Evolutionary conservation across 2,329 filamentous ascomycete species (phyloP).

Genomic region (Xylariaceae sp.): DNA sequence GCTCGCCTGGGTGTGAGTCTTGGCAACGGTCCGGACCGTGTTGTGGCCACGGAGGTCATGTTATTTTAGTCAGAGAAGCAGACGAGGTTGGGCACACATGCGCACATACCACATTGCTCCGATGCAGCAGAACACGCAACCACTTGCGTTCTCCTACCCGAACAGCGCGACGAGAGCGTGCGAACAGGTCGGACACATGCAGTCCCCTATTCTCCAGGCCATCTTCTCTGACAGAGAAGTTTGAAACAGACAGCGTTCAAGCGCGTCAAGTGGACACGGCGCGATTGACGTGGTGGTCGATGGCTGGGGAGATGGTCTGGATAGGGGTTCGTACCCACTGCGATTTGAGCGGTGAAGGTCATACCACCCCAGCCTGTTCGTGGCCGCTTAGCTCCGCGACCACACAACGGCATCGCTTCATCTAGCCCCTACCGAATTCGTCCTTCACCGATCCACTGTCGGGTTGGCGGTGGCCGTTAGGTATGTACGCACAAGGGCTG

Average conservation of each 20-base stretch:
- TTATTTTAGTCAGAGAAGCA: too few species aligned
- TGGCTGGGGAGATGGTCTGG: constrained; percentile 14
- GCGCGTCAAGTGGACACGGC: constrained; percentile 1
- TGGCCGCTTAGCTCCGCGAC: not conserved
- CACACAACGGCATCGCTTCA: not conserved
- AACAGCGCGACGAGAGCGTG: not conserved
- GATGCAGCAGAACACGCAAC: not conserved
- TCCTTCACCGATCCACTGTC: constrained; percentile 11
- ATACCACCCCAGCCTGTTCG: constrained; percentile 2
- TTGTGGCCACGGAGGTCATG: not conserved
- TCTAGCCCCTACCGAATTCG: constrained; percentile 7
- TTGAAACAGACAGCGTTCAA: not conserved
- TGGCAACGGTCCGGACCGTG: constrained; percentile 4
- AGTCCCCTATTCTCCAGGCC: not conserved
- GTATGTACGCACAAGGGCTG: not conserved
- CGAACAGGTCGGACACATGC: not conserved
- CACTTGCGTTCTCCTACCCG: not conserved
- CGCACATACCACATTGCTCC: not conserved
- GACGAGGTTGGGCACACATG: constrained; percentile 6
- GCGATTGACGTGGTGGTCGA: constrained; percentile 18
- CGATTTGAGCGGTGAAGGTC: constrained; percentile 11
- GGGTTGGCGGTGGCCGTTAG: constrained; percentile 9
- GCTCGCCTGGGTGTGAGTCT: not conserved
- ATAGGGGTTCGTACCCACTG: constrained; percentile 2
- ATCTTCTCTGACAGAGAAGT: not conserved